These are phyloP conservation scores for Hypoxylon subgilvum DNA, from an alignment of 495 filamentous ascomycete species.

Conservation along the genomic window DNA sequence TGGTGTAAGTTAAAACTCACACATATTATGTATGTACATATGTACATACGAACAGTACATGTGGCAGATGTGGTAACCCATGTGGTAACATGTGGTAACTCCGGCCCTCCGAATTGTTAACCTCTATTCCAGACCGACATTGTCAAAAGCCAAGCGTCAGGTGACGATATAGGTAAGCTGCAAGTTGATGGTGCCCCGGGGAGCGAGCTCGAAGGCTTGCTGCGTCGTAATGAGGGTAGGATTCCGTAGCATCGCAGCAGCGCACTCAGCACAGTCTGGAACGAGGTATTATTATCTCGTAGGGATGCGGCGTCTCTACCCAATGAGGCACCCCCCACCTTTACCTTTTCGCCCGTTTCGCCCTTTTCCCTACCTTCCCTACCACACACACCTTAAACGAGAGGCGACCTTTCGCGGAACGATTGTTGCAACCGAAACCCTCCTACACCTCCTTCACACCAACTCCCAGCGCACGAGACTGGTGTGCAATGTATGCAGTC, in stretches of 20 bases:
- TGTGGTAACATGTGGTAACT: no score
- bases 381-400: constrained; percentile 17
- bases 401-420: background rate
- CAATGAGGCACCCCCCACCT: constrained; percentile 18
- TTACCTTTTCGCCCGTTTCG: background rate
- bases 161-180: constrained; percentile 29
- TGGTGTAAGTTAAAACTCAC: background rate
- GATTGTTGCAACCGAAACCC: constrained; percentile 11
- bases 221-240: constrained; percentile 11
- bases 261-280: constrained; percentile 12
- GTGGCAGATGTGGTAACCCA: no score
- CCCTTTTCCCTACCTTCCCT: no score
- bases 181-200: constrained; percentile 3
- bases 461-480: constrained; percentile 39
- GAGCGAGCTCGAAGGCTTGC: background rate
- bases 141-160: constrained; percentile 17
- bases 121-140: constrained; percentile 4
- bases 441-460: constrained; percentile 30
- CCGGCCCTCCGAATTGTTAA: constrained; percentile 7
- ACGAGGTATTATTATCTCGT: constrained; percentile 31
- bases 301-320: constrained; percentile 12
- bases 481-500: constrained; percentile 35
- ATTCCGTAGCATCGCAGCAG: constrained; percentile 23
- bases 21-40: background rate
- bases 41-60: background rate